Percentiles rank a stretch among this genome's conserved stretches.
phyloP scores from a whole-genome alignment of 108 stramenopile genomes.

The Pseudonitzschia delicatissima region DNA sequence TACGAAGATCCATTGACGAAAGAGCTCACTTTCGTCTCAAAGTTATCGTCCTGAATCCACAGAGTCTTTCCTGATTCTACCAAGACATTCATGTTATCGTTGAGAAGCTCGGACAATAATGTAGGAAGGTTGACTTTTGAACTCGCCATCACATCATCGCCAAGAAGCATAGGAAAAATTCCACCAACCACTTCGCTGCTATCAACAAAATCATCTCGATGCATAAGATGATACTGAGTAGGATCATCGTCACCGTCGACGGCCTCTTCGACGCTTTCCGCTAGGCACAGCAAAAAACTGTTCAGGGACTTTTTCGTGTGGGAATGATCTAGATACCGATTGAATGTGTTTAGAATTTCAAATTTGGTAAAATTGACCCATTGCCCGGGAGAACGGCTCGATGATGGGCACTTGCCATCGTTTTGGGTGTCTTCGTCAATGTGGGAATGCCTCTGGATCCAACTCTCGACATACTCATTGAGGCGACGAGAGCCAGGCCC shows the following conservation, averaged over 20 bases:
- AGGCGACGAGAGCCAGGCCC: conserved; percentile 23
- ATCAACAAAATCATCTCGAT: conserved; percentile 4
- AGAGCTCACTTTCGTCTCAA: no score
- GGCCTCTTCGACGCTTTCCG: conserved; percentile 17
- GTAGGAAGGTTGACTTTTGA: no score
- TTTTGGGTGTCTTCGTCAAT: not conserved
- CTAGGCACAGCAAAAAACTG: conserved; percentile 45
- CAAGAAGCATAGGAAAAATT: not conserved
- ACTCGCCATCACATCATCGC: no score
- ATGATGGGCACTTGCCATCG: not conserved
- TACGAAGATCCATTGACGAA: conserved; percentile 19
- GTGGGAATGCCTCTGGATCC: conserved; percentile 19
- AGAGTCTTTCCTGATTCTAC: no score
- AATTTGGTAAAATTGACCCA: conserved; percentile 37
- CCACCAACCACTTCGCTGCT: no score
- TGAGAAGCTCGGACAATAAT: no score
- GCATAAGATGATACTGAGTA: conserved; percentile 5
- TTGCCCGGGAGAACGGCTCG: not conserved
- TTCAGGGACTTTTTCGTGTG: conserved; percentile 37
- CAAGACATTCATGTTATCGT: no score
- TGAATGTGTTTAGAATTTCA: conserved; percentile 28
- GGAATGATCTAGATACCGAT: conserved; percentile 40
- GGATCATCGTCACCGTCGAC: not conserved
- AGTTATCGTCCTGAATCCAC: no score
- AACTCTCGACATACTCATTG: conserved; percentile 33